Evolutionary conservation across 305 asterid genomes (phyloP).

Genomic region (Solanum aculeatissimum): DNA sequence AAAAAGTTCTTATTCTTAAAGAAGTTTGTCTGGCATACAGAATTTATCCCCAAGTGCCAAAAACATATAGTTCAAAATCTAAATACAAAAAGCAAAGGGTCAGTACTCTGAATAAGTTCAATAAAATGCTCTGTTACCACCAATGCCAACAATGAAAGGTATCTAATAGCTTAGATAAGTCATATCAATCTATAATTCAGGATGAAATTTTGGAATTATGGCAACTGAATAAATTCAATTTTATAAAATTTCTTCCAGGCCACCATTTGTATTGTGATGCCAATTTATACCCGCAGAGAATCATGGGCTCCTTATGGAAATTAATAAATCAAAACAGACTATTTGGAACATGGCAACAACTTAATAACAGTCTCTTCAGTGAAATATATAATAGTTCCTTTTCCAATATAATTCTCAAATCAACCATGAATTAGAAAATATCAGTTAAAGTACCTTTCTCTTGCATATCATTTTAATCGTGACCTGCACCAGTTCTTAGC

Average conservation of each 20-base stretch:
- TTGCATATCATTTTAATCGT: neutral
- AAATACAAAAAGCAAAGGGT: neutral
- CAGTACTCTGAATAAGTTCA: neutral
- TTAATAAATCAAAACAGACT: neutral
- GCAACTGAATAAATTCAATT: neutral
- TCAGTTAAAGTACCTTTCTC: neutral
- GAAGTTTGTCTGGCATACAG: neutral
- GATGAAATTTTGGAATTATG: neutral
- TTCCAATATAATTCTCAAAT: neutral
- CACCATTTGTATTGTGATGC: neutral
- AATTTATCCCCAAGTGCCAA: neutral
- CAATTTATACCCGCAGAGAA: neutral
- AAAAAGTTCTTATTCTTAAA: neutral
- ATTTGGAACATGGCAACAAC: neutral
- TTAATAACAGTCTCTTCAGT: neutral
- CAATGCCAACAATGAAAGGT: neutral
- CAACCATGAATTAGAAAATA: neutral
- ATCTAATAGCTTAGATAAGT: neutral
- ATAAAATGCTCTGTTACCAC: neutral
- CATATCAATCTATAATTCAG: neutral
- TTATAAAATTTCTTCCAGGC: neutral
- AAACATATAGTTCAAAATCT: neutral
- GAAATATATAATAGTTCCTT: neutral
- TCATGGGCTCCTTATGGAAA: neutral
- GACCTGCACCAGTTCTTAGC: neutral